A percentile compares a stretch with the other conserved stretches of the same genome.
phyloP scores from a whole-genome alignment of 2,329 filamentous ascomycete species.

The Fusarium virguliforme region DNA sequence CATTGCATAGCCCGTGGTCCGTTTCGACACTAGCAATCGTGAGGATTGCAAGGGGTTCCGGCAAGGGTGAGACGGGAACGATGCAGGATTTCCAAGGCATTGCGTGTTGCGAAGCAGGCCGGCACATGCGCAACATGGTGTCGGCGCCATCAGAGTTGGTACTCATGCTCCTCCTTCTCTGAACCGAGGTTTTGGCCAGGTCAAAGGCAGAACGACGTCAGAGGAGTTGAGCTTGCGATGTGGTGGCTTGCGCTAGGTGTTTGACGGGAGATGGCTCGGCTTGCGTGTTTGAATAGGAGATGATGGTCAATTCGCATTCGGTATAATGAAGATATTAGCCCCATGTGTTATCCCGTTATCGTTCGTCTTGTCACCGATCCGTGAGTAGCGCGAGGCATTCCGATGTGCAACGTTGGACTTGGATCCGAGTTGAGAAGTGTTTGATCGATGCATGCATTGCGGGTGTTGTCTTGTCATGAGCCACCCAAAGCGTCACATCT shows the following conservation, averaged over 20 bases:
- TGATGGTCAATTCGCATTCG: conserved; percentile 3
- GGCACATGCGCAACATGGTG: conserved; percentile 16
- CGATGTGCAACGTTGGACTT: conserved; percentile 3
- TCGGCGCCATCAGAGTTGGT: conserved; percentile 41
- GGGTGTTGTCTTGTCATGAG: conserved; percentile 26
- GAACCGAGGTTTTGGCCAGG: conserved; percentile 1
- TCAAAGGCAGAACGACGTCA: conserved; percentile 24
- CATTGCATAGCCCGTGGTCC: background rate
- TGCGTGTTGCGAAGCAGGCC: conserved; percentile 9
- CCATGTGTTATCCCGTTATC: background rate
- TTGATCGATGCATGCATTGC: conserved; percentile 17
- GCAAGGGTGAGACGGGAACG: conserved; percentile 19
- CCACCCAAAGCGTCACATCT: conserved; percentile 42
- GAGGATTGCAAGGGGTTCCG: conserved; percentile 33
- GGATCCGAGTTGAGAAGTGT: conserved; percentile 18
- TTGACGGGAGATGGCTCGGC: conserved; percentile 16
- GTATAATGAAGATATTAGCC: background rate
- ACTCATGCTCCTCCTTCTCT: conserved; percentile 25
- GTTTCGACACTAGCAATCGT: conserved; percentile 17
- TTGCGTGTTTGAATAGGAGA: background rate
- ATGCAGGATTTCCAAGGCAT: conserved; percentile 39
- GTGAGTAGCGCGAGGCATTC: conserved; percentile 9
- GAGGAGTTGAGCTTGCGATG: conserved; percentile 19
- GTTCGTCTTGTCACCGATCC: background rate
- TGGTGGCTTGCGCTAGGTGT: conserved; percentile 26